These are phyloP conservation scores for Cercospora nicotianae DNA, from an alignment of 2,329 filamentous ascomycete genomes.

Conservation along the genomic window DNA sequence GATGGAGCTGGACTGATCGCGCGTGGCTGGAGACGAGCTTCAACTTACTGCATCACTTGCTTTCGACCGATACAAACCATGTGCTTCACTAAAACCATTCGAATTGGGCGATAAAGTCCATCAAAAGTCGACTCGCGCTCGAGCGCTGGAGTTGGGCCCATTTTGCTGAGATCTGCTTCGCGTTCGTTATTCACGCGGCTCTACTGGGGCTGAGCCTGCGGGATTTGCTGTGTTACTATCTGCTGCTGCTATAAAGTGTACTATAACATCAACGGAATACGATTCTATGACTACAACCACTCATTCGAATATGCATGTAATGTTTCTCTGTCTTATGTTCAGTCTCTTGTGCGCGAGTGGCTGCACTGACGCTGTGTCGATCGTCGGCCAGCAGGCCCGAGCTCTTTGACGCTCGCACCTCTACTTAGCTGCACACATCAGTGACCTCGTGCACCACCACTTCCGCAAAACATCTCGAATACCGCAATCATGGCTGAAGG, in stretches of 20 bases:
- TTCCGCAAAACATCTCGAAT: slow-evolving; percentile 6
- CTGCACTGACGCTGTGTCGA: not conserved
- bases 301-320: not conserved
- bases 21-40: not conserved
- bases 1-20: slow-evolving; percentile 37
- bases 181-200: not conserved
- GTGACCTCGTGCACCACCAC: not conserved
- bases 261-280: slow-evolving; percentile 11
- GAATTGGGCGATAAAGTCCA: slow-evolving; percentile 12
- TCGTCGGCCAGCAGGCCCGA: not conserved
- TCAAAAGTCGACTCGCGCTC: slow-evolving; percentile 19
- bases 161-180: slow-evolving; percentile 11
- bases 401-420: slow-evolving; percentile 7
- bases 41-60: not conserved
- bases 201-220: slow-evolving; percentile 13
- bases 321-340: not conserved
- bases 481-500: slow-evolving; percentile 45
- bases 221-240: slow-evolving; percentile 11
- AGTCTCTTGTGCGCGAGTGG: not conserved
- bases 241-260: slow-evolving; percentile 18
- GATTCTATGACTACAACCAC: slow-evolving; percentile 1
- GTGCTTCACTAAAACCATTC: slow-evolving; percentile 12
- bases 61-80: slow-evolving; percentile 3
- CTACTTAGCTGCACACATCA: not conserved
- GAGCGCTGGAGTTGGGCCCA: slow-evolving; percentile 24